A percentile compares a stretch with the other conserved stretches of the same genome.
Evolutionary conservation across 2,329 filamentous ascomycete species (phyloP).

Genomic region (Trichoderma koningii): DNA sequence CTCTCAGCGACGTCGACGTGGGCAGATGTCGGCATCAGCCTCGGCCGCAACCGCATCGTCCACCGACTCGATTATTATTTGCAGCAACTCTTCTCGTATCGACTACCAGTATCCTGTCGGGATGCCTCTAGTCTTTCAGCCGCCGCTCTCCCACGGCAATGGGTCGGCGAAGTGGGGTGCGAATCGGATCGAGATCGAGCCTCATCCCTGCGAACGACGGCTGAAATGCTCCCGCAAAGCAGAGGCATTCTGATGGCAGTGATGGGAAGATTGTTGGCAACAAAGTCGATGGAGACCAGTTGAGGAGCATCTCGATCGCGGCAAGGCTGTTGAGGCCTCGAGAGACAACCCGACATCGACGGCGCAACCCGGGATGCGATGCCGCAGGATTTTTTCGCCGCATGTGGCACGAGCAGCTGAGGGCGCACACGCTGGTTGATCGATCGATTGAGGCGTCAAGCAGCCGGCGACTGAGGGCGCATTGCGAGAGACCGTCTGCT

Average conservation of each 20-base stretch:
- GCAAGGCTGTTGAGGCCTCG: background rate
- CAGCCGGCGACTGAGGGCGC: background rate
- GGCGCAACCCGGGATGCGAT: slow-evolving; percentile 17
- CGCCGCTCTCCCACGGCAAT: slow-evolving; percentile 11
- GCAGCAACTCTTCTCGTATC: background rate
- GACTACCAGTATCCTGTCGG: background rate
- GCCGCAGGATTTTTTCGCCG: slow-evolving; percentile 16
- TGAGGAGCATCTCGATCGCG: background rate
- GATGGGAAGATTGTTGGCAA: background rate
- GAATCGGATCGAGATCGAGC: slow-evolving; percentile 21
- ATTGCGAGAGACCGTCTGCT: background rate
- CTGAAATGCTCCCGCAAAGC: slow-evolving; percentile 21
- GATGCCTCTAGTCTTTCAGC: background rate
- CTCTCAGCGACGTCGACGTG: background rate
- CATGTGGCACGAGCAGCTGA: background rate
- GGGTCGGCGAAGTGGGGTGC: slow-evolving; percentile 24
- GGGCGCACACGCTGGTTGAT: background rate
- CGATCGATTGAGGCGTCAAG: slow-evolving; percentile 21
- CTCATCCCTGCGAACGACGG: slow-evolving; percentile 19
- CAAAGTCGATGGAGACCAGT: background rate
- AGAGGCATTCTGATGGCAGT: background rate
- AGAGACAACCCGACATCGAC: background rate
- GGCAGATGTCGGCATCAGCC: background rate
- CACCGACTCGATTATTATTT: background rate
- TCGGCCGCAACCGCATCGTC: background rate